Conservation (phyloP, 2,329 filamentous ascomycete genomes). For the Fusarium sp. region DNA sequence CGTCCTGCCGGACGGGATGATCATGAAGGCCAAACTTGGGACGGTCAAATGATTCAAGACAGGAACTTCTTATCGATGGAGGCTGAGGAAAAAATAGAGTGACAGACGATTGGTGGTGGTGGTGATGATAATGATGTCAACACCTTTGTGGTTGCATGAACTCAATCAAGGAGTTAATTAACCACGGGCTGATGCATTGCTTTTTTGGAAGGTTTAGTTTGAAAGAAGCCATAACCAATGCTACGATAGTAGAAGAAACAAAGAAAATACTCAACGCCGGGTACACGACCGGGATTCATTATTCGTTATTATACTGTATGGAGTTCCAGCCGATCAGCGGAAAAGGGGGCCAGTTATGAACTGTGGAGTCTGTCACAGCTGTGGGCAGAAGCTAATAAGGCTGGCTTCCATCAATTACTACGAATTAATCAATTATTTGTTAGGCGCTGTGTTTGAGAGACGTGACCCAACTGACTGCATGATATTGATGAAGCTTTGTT, state of each 20-base stretch:
- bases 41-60: constrained; percentile 17
- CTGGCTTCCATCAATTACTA: constrained; percentile 12
- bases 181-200: constrained; percentile 3
- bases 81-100: background rate
- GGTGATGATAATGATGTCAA: constrained; percentile 1
- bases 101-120: background rate
- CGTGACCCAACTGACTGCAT: constrained; percentile 25
- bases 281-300: constrained; percentile 1
- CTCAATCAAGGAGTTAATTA: background rate
- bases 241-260: background rate
- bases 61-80: background rate
- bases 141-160: background rate
- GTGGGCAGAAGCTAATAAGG: constrained; percentile 30
- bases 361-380: constrained; percentile 37
- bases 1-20: constrained; percentile 31
- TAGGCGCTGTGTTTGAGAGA: constrained; percentile 24
- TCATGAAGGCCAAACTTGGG: constrained; percentile 22
- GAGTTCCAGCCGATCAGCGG: constrained; percentile 31
- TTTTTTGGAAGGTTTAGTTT: constrained; percentile 6
- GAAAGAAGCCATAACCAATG: constrained; percentile 3
- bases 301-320: constrained; percentile 11
- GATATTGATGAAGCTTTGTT: constrained; percentile 22
- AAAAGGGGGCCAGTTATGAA: constrained; percentile 34
- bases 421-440: no score
- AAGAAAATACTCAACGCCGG: background rate